phyloP scores from a whole-genome alignment of 2,329 filamentous ascomycete genomes.

The Phyllosticta ampelicida region DNA sequence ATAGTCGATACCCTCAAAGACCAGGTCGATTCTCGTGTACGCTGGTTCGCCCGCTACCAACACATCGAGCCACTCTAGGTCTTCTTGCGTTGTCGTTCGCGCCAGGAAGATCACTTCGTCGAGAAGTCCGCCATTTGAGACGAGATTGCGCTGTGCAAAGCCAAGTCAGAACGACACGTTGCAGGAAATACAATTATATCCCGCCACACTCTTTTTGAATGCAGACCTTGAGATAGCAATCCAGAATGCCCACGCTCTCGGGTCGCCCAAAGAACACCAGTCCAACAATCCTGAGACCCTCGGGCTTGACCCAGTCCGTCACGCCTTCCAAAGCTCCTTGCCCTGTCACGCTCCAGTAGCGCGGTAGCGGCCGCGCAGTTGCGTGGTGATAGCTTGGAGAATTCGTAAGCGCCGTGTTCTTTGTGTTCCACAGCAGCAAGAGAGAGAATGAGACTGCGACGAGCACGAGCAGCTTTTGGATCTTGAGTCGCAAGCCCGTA shows the following conservation, averaged over 20 bases:
- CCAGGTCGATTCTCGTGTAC: constrained; percentile 19
- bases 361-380: constrained; percentile 14
- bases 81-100: constrained; percentile 25
- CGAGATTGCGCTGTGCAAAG: constrained; percentile 26
- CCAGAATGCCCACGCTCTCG: constrained; percentile 26
- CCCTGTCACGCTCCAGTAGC: constrained; percentile 34
- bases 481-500: constrained; percentile 1
- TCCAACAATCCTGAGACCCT: constrained; percentile 27
- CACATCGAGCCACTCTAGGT: constrained; percentile 27
- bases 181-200: too few relatives aligned
- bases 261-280: constrained; percentile 29
- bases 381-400: background rate
- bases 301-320: constrained; percentile 21
- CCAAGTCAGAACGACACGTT: background rate
- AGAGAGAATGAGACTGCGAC: background rate
- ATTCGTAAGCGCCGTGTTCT: background rate
- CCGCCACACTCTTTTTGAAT: background rate
- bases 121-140: constrained; percentile 29
- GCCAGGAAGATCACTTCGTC: constrained; percentile 35
- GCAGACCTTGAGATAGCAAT: constrained; percentile 29
- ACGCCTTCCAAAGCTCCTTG: constrained; percentile 18
- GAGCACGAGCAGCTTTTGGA: constrained; percentile 2
- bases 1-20: constrained; percentile 14
- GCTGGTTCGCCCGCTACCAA: constrained; percentile 20
- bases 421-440: constrained; percentile 8